Evolutionary conservation across 73 alveolate species (phyloP), one percentile per base, ranked within the genome.

Genomic region (Paramecium bursaria): DNA sequence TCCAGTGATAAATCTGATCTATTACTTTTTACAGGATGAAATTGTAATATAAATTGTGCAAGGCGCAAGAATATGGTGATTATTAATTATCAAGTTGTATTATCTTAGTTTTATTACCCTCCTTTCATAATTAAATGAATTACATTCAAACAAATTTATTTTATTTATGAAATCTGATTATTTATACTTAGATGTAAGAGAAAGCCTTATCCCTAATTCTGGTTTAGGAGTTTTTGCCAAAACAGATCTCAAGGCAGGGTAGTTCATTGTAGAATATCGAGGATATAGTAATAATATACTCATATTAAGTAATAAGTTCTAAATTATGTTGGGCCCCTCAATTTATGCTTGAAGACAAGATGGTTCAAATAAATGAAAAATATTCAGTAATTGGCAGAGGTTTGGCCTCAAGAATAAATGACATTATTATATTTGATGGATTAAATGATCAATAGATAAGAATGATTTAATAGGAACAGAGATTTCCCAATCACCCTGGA

Each of bases 121-220:
- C n/a, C n/a, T n/a, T n/a, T n/a, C n/a, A n/a, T n/a, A n/a, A n/a
- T n/a, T n/a, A n/a, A n/a, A n/a, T n/a, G n/a, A n/a, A n/a, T n/a
- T n/a, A n/a, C n/a, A n/a, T n/a, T n/a, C n/a, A n/a, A n/a, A n/a
- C n/a, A n/a, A n/a, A n/a, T n/a, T n/a, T n/a, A n/a, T n/a, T n/a
- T n/a, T n/a, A n/a, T n/a, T n/a, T n/a, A 51, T 51, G 74, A 51
- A 51, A 51, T 25, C 46, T 21, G 74, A 51, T 51, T 51, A 51
- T 51, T 22, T 51, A 7, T 51, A 51, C 11, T 51, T 51, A 51
- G 23, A 26, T 51, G 27, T 44, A 4, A 51, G 27, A 19, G 22
- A 4, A 21, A 26, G 46, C 2, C 10, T 44, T 25, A 51, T 51
- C 2, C 74, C 74, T 3, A 51, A 51, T 51, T 51, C 74, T 51